These are phyloP conservation scores for Cyberlindnera saturnus DNA, from an alignment of 805 yeast species.

Conservation along the genomic window DNA sequence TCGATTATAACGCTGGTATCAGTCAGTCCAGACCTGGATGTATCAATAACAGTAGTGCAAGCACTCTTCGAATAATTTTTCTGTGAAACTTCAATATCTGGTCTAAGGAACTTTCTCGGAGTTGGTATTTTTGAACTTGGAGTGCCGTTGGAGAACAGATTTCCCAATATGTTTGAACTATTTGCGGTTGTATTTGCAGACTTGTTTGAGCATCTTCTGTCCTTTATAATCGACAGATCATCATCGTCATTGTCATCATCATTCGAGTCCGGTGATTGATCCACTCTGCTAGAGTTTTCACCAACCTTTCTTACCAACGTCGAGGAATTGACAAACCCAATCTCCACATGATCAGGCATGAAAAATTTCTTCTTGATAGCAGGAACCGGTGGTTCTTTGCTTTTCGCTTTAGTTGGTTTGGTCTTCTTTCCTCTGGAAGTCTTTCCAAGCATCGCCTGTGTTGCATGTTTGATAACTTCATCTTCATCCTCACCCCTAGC, in stretches of 20 bases:
- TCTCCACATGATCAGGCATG: slow-evolving; percentile 68
- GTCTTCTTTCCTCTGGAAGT: slow-evolving; percentile 14
- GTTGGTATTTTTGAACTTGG: slow-evolving; percentile 1
- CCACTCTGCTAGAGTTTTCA: slow-evolving; percentile 4
- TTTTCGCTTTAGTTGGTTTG: slow-evolving; percentile 12
- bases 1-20: slow-evolving; percentile 1
- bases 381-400: slow-evolving; percentile 9
- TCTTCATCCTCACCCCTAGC: slow-evolving; percentile 53
- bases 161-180: slow-evolving; percentile 4
- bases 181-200: background rate
- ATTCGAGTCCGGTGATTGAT: background rate
- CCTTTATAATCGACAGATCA: background rate
- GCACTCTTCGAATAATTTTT: background rate
- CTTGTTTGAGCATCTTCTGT: background rate
- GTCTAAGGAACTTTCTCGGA: background rate
- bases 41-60: background rate
- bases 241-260: slow-evolving; percentile 3
- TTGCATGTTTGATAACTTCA: slow-evolving; percentile 62
- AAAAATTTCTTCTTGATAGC: slow-evolving; percentile 43
- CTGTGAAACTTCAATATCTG: background rate
- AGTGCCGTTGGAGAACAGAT: slow-evolving; percentile 4
- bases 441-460: slow-evolving; percentile 51
- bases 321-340: slow-evolving; percentile 55
- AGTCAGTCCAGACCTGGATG: background rate
- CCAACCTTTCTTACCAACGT: slow-evolving; percentile 34